Conservation (phyloP, 441 rosid species). For the Syzygium malaccense region DNA sequence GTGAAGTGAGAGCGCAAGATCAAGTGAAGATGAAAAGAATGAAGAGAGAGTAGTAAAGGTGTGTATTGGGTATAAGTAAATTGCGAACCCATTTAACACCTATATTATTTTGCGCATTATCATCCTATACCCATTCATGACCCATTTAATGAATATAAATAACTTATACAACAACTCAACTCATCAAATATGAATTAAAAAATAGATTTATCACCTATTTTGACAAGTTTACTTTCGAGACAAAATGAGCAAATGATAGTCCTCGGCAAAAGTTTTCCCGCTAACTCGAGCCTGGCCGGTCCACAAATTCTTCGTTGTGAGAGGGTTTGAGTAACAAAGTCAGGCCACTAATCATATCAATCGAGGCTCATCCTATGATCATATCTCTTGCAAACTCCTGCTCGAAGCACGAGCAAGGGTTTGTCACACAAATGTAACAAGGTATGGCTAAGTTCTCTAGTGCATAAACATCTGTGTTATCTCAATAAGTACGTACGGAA, state of each 20-base stretch:
- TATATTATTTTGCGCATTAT: rapidly evolving
- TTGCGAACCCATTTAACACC: not conserved
- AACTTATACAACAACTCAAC: too few species aligned
- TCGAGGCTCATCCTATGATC: not conserved
- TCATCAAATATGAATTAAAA: too few species aligned
- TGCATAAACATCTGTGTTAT: not conserved
- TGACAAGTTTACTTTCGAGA: not conserved
- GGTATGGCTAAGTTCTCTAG: not conserved
- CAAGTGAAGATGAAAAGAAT: rapidly evolving
- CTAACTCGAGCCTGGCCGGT: rapidly evolving
- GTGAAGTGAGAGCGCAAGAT: not conserved
- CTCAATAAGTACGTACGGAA: not conserved
- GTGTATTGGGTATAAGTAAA: not conserved
- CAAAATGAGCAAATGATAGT: not conserved
- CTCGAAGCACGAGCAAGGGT: not conserved
- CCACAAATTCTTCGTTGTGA: not conserved
- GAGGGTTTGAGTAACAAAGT: not conserved
- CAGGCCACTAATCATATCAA: not conserved
- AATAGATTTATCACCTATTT: rapidly evolving
- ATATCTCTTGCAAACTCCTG: not conserved
- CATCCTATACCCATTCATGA: rapidly evolving
- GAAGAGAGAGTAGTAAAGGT: not conserved
- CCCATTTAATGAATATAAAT: rapidly evolving
- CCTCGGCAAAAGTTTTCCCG: not conserved
- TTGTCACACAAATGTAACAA: not conserved